Percentiles rank a stretch among this genome's conserved stretches.
These are phyloP conservation scores for Ascocoryne sarcoides DNA, from an alignment of 2,329 filamentous ascomycete genomes.

Conservation along the genomic window DNA sequence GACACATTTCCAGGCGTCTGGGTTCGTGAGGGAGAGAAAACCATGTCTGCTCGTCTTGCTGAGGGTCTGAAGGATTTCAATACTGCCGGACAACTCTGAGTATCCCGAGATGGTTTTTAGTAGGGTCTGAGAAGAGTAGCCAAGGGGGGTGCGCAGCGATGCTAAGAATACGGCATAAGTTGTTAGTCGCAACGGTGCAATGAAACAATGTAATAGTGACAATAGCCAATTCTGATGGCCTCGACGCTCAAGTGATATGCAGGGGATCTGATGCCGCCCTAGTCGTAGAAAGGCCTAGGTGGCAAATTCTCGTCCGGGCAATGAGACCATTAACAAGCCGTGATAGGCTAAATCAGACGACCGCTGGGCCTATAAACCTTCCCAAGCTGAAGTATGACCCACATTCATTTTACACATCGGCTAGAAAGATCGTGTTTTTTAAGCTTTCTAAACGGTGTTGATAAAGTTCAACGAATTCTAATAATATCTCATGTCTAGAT, in stretches of 20 bases:
- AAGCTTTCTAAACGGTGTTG: too few relatives aligned
- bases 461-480: too few relatives aligned
- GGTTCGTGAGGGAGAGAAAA: slow-evolving; percentile 96
- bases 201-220: background rate
- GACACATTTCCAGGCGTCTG: slow-evolving; percentile 48
- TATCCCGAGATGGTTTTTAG: slow-evolving; percentile 2
- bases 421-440: too few relatives aligned
- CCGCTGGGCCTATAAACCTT: background rate
- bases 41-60: slow-evolving; percentile 74
- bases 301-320: background rate
- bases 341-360: background rate
- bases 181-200: background rate
- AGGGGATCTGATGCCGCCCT: background rate
- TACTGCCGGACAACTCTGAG: slow-evolving; percentile 67
- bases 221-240: background rate
- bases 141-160: background rate
- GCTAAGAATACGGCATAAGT: background rate
- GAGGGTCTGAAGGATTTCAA: slow-evolving; percentile 90
- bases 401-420: too few relatives aligned
- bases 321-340: background rate
- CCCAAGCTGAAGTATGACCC: background rate
- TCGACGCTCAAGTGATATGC: background rate
- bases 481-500: too few relatives aligned
- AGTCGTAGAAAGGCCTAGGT: background rate
- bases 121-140: slow-evolving; percentile 4